Evolutionary conservation across 305 asterid genomes (phyloP), one percentile per base, ranked within the genome.

Genomic region (Stenogyne calaminthoides): DNA sequence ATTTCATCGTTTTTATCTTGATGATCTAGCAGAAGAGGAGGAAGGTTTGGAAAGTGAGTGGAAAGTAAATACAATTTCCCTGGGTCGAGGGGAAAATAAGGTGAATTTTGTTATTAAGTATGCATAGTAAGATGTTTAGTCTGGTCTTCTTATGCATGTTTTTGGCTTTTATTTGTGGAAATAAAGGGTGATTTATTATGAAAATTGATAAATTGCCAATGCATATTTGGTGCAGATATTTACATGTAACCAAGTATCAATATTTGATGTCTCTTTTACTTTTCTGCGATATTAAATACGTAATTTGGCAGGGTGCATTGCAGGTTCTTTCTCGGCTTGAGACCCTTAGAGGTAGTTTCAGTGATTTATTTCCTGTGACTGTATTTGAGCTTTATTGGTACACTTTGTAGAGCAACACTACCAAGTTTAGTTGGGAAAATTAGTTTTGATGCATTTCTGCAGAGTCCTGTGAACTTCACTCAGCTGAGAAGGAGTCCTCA

Each of bases 291-390:
- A 42, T 25, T 36, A 22, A 61, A 63, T 42, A 29, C 59, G 68
- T 61, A 39, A 65, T 56, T 70, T 81, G 71, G 82, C 88, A 88
- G 96, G 88, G 85, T 19, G 63, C 74, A 42, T 66, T 85, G 75
- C 81, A 76, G 72, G 85, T 88, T 75, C 82, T 89, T 67, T 83
- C 92, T 51, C 93, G 85, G 74, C 91, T 89, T 56, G 93, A 88
- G 57, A 67, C 70, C 19, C 87, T 89, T 67, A 80, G 81, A 86
- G 88, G 97, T 91, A 75, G 71, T 79, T 55, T 40, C 59, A 14
- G 36, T 42, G 52, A 56, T 79, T 54, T 14, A 54, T 46, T 67
- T 74, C 25, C 70, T 52, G 6, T 67, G 19, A 60, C 22, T 72
- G 56, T 36, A 55, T 52, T 51, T 57, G 19, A 64, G 64, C 42